phyloP scores from a whole-genome alignment of 73 alveolate species.

The Paramecium tetraurelia region DNA sequence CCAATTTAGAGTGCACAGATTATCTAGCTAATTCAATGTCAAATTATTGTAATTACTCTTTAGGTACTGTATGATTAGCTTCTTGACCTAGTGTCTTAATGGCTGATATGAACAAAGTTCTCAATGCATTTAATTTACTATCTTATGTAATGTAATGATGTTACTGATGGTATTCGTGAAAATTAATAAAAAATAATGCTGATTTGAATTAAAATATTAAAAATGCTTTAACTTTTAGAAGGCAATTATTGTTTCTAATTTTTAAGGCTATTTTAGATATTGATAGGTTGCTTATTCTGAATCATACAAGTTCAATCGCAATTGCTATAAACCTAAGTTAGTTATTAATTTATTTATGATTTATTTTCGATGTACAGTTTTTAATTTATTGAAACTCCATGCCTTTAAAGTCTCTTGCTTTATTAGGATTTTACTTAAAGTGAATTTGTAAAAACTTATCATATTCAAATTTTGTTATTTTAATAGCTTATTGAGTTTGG shows the following conservation, averaged over 20 bases:
- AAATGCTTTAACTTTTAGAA: background rate
- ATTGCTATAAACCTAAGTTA: background rate
- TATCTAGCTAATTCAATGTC: slow-evolving; percentile 20
- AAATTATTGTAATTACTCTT: background rate
- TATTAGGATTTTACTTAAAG: background rate
- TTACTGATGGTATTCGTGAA: slow-evolving; percentile 6
- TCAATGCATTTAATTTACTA: slow-evolving; percentile 3
- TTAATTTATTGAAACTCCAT: background rate
- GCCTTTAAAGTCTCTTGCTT: background rate
- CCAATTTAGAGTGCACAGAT: background rate
- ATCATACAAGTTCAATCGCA: background rate
- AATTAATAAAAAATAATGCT: background rate
- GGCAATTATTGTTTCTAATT: background rate
- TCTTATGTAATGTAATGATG: background rate
- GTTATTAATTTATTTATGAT: background rate
- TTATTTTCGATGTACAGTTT: background rate
- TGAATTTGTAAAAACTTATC: slow-evolving; percentile 2
- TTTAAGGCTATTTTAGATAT: background rate
- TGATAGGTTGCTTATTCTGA: background rate
- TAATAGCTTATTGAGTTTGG: background rate
- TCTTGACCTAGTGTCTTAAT: background rate
- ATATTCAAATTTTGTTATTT: background rate
- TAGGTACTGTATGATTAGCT: background rate
- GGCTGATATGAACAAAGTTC: background rate
- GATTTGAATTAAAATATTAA: slow-evolving; percentile 10